Base-by-base conservation (phyloP, 176 grass and related monocot species). In the Bonia amplexicaulis region DNA sequence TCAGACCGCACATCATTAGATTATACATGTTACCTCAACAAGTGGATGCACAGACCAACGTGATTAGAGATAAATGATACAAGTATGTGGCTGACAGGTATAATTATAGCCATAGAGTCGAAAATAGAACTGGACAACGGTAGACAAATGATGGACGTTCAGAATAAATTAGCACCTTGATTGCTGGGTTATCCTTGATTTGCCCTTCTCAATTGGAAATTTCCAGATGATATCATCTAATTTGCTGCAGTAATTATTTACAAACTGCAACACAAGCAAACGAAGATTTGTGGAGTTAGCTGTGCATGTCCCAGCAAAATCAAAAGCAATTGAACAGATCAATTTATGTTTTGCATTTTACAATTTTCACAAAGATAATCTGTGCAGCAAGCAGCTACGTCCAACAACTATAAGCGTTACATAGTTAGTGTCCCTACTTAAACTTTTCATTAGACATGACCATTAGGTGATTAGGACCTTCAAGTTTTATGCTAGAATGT, bases 191-290 rank as follows among this genome's bases (percentile, higher is more conserved):
- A 39, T 78, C 53, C 90, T 92, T 74, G 90, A 92, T 88, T 89
- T 96, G 25, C 78, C 80, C 90, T 94, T 99, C 74, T 99, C 91
- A 46, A 66, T 66, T 19, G 84, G 81, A 76, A 76, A 69, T 85
- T 87, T 94, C 96, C 91, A 92, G 72, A 96, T 91, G 68, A 99
- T 96, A 60, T 99, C 93, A 82, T 99, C 91, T 66, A 99, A 86
- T 84, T 99, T 99, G 84, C 81, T 88, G 61, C 86, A 87, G 58
- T 92, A 99, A 69, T 91, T 96, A 78, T 89, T 91, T 86, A 91
- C 73, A 41, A 99, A 92, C 96, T 99, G 90, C 40, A 69, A 80
- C 42, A 52, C 29, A 31, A 93, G 13, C 55, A 69, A 23, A 45
- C 85, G 14, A 46, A 33, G 74, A 89, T 26, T 29, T 55, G 19